Evolutionary conservation across 2,329 filamentous ascomycete species (phyloP).

Genomic region (Penicillium griseofulvum): DNA sequence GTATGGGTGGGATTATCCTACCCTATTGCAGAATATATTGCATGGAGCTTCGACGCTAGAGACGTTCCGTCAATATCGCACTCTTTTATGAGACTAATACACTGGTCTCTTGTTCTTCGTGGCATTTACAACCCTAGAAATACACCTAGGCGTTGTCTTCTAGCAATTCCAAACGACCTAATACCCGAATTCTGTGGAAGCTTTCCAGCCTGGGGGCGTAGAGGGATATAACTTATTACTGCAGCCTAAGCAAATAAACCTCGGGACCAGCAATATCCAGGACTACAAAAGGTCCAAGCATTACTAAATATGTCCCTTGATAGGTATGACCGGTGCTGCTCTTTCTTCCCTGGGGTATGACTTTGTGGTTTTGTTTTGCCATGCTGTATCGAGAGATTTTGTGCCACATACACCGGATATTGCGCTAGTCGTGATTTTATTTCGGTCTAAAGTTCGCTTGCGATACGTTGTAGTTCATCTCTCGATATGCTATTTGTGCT

Average conservation of each 20-base stretch:
- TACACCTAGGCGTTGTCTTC: background rate
- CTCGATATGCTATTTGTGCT: no score
- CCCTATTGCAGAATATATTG: slow-evolving; percentile 40
- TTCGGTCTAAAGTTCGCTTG: no score
- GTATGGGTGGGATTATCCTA: slow-evolving; percentile 46
- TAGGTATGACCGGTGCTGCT: background rate
- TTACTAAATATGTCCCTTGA: no score
- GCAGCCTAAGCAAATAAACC: no score
- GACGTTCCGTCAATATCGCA: background rate
- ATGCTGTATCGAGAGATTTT: background rate
- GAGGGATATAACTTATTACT: slow-evolving; percentile 8
- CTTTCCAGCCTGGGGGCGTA: slow-evolving; percentile 18
- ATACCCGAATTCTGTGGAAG: slow-evolving; percentile 8
- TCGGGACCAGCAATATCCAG: no score
- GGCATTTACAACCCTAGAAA: background rate
- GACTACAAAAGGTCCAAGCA: no score
- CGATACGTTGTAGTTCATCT: no score
- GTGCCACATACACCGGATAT: background rate
- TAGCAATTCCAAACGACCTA: background rate
- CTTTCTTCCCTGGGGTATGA: background rate
- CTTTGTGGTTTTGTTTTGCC: background rate
- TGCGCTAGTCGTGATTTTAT: no score
- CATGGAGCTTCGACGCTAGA: background rate
- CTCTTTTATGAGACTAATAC: no score
- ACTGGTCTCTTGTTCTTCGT: no score